Conservation (phyloP, 2,329 filamentous ascomycete species). For the Sporothrix euskadiensis region DNA sequence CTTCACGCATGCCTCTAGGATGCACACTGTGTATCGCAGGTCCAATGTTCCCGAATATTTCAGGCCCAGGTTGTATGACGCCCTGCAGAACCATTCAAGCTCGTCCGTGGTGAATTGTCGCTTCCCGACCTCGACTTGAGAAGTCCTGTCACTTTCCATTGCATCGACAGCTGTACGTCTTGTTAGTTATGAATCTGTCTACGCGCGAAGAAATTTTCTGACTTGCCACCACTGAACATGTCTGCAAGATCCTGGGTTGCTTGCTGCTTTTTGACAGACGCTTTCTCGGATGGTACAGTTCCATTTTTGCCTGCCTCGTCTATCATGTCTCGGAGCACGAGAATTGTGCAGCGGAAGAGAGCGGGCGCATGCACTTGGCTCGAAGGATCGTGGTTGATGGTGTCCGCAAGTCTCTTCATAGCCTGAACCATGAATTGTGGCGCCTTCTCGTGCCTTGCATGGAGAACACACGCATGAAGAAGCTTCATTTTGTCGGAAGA, state of each 20-base stretch:
- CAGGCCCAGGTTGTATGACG: constrained; percentile 75
- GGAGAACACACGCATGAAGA: constrained; percentile 77
- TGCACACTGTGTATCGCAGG: constrained; percentile 53
- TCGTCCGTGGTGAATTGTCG: constrained; percentile 63
- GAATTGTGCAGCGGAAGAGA: constrained; percentile 62
- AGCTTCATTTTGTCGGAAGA: constrained; percentile 58
- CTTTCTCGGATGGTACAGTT: not conserved
- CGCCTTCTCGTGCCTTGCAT: constrained; percentile 68
- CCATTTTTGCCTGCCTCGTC: constrained; percentile 37
- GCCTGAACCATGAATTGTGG: constrained; percentile 59
- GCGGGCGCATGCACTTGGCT: constrained; percentile 60
- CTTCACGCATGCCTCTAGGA: constrained; percentile 56
- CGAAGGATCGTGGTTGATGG: constrained; percentile 51
- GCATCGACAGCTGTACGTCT: constrained; percentile 37
- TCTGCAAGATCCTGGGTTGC: constrained; percentile 33
- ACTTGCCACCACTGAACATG: constrained; percentile 49
- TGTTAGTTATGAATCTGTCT: not conserved
- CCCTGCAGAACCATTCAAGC: constrained; percentile 81
- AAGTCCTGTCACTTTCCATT: constrained; percentile 45
- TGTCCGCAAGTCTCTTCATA: constrained; percentile 61
- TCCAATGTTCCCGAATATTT: constrained; percentile 59
- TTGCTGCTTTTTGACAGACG: not conserved
- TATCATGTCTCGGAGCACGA: constrained; percentile 49
- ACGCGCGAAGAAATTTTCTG: not conserved
- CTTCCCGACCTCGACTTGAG: constrained; percentile 44